Evolutionary conservation across 352 stramenopile genomes (phyloP), one percentile per base, ranked within the genome.

Genomic region (Aphanomyces invadans): DNA sequence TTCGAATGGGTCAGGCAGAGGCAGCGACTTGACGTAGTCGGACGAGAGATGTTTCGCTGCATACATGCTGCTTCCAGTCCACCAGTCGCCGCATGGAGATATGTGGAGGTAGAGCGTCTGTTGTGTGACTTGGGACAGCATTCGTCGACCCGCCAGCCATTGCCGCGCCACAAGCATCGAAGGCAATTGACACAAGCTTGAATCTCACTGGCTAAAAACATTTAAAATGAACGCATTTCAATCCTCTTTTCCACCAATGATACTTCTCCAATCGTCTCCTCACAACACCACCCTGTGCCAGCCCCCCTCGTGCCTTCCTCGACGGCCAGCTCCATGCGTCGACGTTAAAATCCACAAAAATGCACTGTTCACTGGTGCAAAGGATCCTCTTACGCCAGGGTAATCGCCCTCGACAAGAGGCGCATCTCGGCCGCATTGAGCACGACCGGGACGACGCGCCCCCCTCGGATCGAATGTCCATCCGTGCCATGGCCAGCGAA

Each of bases 71-170:
- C 42, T 53, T 21, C 57, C 57, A 26, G 42, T 25, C 57, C 57
- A 65, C 57, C 57, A 65, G 57, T 65, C 57, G 10, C 57, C 57
- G n/a, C 57, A 65, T 26, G 57, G 57, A 11, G 57, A 65, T 9
- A 65, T 38, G 28, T 65, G 57, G 17, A 65, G 57, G n/a, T 29
- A 65, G 15, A 53, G 3, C 2, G 32, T 15, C 42, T 9, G 7
- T 9, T n/a, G 44, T 25, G 44, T 26, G 4, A 7, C 4, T 23
- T n/a, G 4, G 21, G 21, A 52, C 9, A 26, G 44, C 44, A 4
- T 5, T 19, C 44, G 44, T n/a, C 44, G 21, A 25, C 44, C 12
- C 44, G 21, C 5, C 17, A 17, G n/a, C 36, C 36, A 42, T 15
- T 15, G 36, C 36, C 36, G 36, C 15, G 15, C 36, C 15, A 42